Percentiles rank a stretch among this genome's conserved stretches.
These are phyloP conservation scores for Cyclocybe cylindracea DNA, from an alignment of 768 basidiomycete genomes.

Conservation along the genomic window DNA sequence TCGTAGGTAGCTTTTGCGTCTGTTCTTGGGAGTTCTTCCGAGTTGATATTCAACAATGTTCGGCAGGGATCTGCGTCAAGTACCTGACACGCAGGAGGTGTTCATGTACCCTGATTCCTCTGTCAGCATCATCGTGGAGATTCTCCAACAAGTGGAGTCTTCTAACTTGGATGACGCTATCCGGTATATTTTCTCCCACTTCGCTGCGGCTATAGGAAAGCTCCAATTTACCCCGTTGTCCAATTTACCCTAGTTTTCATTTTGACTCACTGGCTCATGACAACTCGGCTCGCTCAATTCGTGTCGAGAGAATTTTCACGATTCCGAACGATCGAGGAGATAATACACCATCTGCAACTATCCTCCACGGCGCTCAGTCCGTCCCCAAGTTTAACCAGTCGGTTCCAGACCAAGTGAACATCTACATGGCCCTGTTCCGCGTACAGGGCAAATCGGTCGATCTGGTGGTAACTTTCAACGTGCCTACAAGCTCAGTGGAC, in stretches of 20 bases:
- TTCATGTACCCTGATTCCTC: slow-evolving; percentile 71
- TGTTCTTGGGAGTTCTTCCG: background rate
- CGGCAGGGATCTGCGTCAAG: slow-evolving; percentile 63
- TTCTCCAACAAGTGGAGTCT: slow-evolving; percentile 73
- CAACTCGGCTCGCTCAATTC: slow-evolving; percentile 64
- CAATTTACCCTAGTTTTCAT: slow-evolving; percentile 67
- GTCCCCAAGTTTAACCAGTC: slow-evolving; percentile 77
- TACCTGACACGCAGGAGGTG: slow-evolving; percentile 96
- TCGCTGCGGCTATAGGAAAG: no score
- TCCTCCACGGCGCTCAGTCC: slow-evolving; percentile 68
- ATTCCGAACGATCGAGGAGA: slow-evolving; percentile 42
- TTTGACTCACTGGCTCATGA: slow-evolving; percentile 91
- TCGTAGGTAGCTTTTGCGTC: slow-evolving; percentile 59
- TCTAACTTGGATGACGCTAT: slow-evolving; percentile 60
- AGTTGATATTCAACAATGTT: slow-evolving; percentile 2
- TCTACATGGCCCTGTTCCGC: slow-evolving; percentile 83
- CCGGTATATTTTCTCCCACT: slow-evolving; percentile 48
- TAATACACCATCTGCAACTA: slow-evolving; percentile 56
- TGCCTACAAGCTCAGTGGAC: slow-evolving; percentile 56
- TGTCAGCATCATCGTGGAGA: slow-evolving; percentile 81
- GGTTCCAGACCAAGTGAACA: slow-evolving; percentile 64
- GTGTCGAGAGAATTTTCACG: slow-evolving; percentile 43
- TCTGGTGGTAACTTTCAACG: slow-evolving; percentile 82
- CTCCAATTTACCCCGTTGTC: background rate
- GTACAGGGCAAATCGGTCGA: slow-evolving; percentile 72